Base-by-base conservation (phyloP, 257 asterid species). In the Nicotiana undulata region DNA sequence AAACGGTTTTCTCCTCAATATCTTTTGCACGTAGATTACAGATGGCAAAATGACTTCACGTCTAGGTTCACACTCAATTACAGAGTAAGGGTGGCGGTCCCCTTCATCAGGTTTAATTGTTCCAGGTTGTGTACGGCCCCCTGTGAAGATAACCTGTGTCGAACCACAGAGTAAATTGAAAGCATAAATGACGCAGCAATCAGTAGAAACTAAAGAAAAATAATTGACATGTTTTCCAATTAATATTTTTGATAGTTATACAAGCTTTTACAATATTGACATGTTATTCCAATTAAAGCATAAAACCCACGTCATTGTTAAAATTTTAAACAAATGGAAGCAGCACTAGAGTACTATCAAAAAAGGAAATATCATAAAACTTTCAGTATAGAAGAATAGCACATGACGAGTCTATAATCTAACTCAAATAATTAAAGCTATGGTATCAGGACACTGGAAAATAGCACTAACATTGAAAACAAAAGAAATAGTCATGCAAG, bases 81-180 rank as follows among this genome's bases (percentile, higher is more conserved):
- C 89, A 80, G 98, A 89, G 89, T 91, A 95, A 66, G 98, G 97
- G 82, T 95, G 99, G 80, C 88, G 88, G 85, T 93, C 98, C 83
- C 99, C 99, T 88, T 95, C 99, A 91, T 95, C 99, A 86, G 91
- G 97, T 86, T 95, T 95, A 77, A 91, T 83, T 64, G 99, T 95
- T 77, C 98, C 98, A 83, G 99, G 98, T 86, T 95, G 99, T 17
- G 98, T 93, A 60, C 98, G 99, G n/a, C 92, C 90, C 24, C 99
- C 99, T 67, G 92, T 91, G 88, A 95, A 95, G 83, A 90, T 92
- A 60, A 95, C 98, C 99, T 95, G 9, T 37, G 44, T 37, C 9
- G 44, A 37, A 37, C 44, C 44, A 34, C 44, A 34, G 5, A 51
- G 16, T 11, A 51, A 12, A 51, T 51, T 12, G 24, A 2, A 55